Conservation (phyloP, 352 stramenopile species). For the Phytophthora melonis region DNA sequence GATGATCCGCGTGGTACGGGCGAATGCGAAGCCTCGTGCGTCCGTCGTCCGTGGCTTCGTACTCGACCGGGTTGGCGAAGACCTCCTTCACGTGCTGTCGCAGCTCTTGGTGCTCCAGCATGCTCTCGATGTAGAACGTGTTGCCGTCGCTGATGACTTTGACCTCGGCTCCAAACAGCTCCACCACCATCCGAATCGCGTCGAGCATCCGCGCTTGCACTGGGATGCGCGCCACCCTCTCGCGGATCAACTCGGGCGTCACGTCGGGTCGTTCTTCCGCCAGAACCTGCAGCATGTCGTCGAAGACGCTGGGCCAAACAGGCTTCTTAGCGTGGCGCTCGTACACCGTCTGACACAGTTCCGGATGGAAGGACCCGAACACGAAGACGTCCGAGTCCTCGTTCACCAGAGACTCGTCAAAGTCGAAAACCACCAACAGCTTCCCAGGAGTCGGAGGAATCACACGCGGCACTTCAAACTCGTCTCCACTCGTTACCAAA, state of each 20-base stretch:
- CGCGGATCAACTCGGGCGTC: conserved; percentile 44
- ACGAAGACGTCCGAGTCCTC: conserved; percentile 71
- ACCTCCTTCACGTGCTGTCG: conserved; percentile 47
- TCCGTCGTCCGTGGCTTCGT: conserved; percentile 30
- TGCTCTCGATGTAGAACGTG: conserved; percentile 80
- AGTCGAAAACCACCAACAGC: conserved; percentile 64
- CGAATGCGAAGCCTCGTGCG: conserved; percentile 52
- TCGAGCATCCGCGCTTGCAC: conserved; percentile 74
- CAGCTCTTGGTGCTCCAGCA: conserved; percentile 56
- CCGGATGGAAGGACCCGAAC: conserved; percentile 66
- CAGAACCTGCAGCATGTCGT: conserved; percentile 63
- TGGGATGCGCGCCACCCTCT: conserved; percentile 56
- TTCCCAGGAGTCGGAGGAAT: conserved; percentile 12
- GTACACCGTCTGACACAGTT: conserved; percentile 49
- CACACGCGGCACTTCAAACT: conserved; percentile 12
- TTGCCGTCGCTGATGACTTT: conserved; percentile 82
- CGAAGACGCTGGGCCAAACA: conserved; percentile 68
- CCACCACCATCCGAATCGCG: conserved; percentile 57
- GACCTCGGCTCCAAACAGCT: conserved; percentile 51
- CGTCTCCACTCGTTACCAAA: conserved; percentile 2
- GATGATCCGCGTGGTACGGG: conserved; percentile 57
- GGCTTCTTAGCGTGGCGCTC: conserved; percentile 31
- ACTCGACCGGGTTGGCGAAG: conserved; percentile 58
- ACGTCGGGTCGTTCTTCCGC: conserved; percentile 46
- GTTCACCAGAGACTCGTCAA: conserved; percentile 63